Evolutionary conservation across 495 filamentous ascomycete genomes (phyloP).

Genomic region (Aspergillus nanangensis): DNA sequence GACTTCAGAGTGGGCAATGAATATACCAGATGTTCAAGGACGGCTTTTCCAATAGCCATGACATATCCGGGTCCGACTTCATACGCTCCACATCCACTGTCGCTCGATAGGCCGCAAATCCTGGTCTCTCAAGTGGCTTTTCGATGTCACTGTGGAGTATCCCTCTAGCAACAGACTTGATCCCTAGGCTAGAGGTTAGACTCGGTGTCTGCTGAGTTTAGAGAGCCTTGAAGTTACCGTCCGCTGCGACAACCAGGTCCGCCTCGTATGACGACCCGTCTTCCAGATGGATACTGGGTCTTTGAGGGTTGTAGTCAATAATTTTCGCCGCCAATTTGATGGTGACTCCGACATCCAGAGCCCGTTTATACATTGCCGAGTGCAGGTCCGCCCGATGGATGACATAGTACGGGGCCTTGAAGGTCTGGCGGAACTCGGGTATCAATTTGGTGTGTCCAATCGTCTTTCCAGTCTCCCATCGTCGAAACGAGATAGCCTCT

Average conservation of each 20-base stretch:
- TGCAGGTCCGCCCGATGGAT: constrained; percentile 44
- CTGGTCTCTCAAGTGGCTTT: constrained; percentile 14
- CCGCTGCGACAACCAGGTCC: constrained; percentile 42
- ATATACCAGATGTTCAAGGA: constrained; percentile 37
- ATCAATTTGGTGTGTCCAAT: constrained; percentile 34
- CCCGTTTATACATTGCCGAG: constrained; percentile 23
- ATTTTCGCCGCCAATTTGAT: constrained; percentile 20
- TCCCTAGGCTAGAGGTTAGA: constrained; percentile 11
- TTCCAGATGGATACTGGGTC: constrained; percentile 15
- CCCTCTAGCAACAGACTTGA: constrained; percentile 31
- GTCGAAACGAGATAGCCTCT: constrained; percentile 30
- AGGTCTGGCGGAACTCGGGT: constrained; percentile 30
- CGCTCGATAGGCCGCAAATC: constrained; percentile 39
- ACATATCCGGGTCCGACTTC: constrained; percentile 27
- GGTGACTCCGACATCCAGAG: constrained; percentile 28
- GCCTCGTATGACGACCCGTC: constrained; percentile 9
- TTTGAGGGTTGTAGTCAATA: constrained; percentile 16
- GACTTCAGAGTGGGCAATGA: no score
- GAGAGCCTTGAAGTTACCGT: constrained; percentile 21
- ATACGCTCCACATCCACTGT: constrained; percentile 38
- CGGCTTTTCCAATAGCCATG: constrained; percentile 36
- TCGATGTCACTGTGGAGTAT: constrained; percentile 17
- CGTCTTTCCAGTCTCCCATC: constrained; percentile 36
- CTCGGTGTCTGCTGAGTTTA: neutral
- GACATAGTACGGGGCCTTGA: constrained; percentile 36